Evolutionary conservation across 331 rosid genomes (phyloP).

Genomic region (Rhamnella rubrinervis): DNA sequence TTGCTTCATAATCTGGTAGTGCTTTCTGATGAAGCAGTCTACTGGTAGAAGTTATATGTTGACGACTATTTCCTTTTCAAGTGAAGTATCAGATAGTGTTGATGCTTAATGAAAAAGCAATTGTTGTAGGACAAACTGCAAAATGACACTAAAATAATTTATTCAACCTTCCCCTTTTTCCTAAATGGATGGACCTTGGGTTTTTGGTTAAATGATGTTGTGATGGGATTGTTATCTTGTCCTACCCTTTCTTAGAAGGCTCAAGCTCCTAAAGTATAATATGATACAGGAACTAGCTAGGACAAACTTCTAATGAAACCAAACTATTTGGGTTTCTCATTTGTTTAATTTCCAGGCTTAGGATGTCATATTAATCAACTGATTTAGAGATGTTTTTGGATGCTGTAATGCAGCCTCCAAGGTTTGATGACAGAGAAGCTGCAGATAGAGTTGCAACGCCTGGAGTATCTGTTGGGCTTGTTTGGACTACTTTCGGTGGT

Average conservation of each 20-base stretch:
- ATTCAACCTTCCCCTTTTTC: too few relatives aligned
- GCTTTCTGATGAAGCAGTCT: conserved; percentile 14
- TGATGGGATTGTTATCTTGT: neutral
- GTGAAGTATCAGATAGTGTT: neutral
- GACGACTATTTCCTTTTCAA: neutral
- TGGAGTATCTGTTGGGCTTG: conserved; percentile 90
- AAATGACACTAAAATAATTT: too few relatives aligned
- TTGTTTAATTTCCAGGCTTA: neutral
- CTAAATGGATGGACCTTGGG: too few relatives aligned
- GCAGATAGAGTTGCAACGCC: conserved; percentile 87
- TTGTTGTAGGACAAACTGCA: too few relatives aligned
- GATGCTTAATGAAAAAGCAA: neutral
- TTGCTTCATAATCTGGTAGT: neutral
- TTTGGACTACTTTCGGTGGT: conserved; percentile 97
- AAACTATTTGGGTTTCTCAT: conserved; percentile 3
- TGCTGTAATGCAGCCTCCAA: conserved; percentile 77
- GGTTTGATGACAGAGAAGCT: conserved; percentile 81
- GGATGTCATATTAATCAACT: neutral
- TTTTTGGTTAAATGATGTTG: too few relatives aligned
- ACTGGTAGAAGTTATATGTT: conserved; percentile 2
- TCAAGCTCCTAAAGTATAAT: neutral
- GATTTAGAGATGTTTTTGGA: neutral
- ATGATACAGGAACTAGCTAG: conserved; percentile 15
- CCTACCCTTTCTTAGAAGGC: neutral
- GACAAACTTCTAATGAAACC: neutral